Evolutionary conservation across 306 rosid species (phyloP).

Genomic region (Herpetospermum pedunculosum): DNA sequence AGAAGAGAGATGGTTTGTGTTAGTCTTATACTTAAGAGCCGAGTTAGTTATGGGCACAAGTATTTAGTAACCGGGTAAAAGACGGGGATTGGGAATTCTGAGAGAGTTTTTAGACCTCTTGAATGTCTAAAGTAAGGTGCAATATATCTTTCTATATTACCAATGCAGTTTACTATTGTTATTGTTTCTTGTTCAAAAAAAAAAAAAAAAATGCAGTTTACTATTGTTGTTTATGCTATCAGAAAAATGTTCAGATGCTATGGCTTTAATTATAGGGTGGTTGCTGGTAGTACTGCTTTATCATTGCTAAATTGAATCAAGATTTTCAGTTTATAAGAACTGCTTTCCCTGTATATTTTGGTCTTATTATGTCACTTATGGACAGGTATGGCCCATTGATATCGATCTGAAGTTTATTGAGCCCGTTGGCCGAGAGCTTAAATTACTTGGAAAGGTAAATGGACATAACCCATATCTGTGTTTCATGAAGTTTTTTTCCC

Average conservation of each 20-base stretch:
- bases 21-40: not conserved
- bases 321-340: not conserved
- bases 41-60: too few species aligned
- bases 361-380: slow-evolving; percentile 7
- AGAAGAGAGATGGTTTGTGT: not conserved
- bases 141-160: not conserved
- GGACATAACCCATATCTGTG: not conserved
- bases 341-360: not conserved
- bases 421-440: slow-evolving; percentile 88
- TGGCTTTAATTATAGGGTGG: not conserved
- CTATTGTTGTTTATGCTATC: not conserved
- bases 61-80: not conserved
- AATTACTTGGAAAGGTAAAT: slow-evolving; percentile 69
- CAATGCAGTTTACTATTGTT: too few species aligned
- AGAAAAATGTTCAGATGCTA: not conserved
- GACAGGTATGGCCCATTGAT: slow-evolving; percentile 81
- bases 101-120: not conserved
- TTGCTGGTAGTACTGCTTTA: not conserved
- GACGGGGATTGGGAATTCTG: not conserved
- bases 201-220: too few species aligned
- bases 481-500: not conserved
- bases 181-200: too few species aligned
- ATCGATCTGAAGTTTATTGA: slow-evolving; percentile 65
- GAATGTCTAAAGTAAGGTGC: not conserved
- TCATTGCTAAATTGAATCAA: not conserved